Conservation (phyloP, 768 basidiomycete genomes). For the Suillus paluster region DNA sequence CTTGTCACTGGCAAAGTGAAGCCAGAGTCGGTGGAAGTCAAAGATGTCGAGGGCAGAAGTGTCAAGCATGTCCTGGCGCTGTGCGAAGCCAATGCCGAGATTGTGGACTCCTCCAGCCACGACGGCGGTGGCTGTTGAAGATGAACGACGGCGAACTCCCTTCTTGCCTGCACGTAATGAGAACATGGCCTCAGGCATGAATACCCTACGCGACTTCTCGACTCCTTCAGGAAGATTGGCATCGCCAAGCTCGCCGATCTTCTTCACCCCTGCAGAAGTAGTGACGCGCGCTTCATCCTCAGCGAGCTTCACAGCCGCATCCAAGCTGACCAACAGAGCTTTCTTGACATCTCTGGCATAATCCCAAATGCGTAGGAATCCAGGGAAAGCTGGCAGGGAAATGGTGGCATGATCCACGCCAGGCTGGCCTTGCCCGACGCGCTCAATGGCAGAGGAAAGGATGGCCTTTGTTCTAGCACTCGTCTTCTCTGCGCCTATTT, state of each 20-base stretch:
- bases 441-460: conserved; percentile 71
- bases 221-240: conserved; percentile 79
- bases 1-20: conserved; percentile 64
- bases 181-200: conserved; percentile 99
- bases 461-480: conserved; percentile 57
- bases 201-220: conserved; percentile 80
- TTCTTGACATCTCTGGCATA: conserved; percentile 82
- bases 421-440: conserved; percentile 75
- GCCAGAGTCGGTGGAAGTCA: conserved; percentile 79
- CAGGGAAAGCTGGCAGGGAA: conserved; percentile 80
- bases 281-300: conserved; percentile 82
- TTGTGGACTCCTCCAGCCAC: conserved; percentile 81
- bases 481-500: conserved; percentile 62
- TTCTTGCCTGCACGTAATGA: conserved; percentile 52
- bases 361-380: conserved; percentile 81
- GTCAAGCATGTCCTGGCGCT: conserved; percentile 77
- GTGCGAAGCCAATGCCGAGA: conserved; percentile 81
- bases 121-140: conserved; percentile 49
- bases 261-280: conserved; percentile 67
- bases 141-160: conserved; percentile 40
- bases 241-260: conserved; percentile 72
- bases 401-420: conserved; percentile 53
- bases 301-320: conserved; percentile 75
- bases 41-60: conserved; percentile 84
- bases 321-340: conserved; percentile 79